Base-by-base conservation (phyloP, 2,329 filamentous ascomycete species). In the Decorospora gaudefroyi region DNA sequence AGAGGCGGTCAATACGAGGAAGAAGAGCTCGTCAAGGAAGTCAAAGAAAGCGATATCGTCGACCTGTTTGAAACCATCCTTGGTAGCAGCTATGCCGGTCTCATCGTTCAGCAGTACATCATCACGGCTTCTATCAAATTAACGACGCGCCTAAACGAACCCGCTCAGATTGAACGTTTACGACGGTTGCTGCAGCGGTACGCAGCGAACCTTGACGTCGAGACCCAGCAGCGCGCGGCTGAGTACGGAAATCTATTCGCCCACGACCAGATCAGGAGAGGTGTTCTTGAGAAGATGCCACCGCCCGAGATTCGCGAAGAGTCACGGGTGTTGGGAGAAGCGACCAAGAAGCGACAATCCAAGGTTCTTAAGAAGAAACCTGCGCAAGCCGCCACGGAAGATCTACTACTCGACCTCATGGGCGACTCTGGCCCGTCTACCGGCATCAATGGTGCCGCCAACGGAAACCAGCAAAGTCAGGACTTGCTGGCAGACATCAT, bases 261-360 rank as follows among this genome's bases (percentile, higher is more conserved):
- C 0, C 90, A 90, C 62, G 91, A 99, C 58, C 79, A 90, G 48
- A 88, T 99, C 43, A 85, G 92, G 41, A 82, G 82, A 47, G 93
- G 93, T 45, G 93, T 99, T 2, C 76, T 99, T 8, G 93, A 99
- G 73, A 95, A 93, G 70, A 99, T 99, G 95, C 93, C 93, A 6
- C 83, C 93, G 1, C 93, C 93, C 6, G 92, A 97, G 70, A 97
- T 99, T 64, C 90, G 92, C 56, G 93, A 99, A 68, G 90, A 95
- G 69, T 92, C 93, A 41, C 81, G 92, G 48, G 91, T 96, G 3
- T 78, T 99, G 12, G 91, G 91, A 29, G 87, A 92, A 62, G 85
- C 90, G 1, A 78, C 83, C 26, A 68, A 71, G 47, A 75, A 75
- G 59, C 68, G 74, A 33, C 71, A 72, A 40, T 73, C 82, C 34